Evolutionary conservation across 1,284 basidiomycete species (phyloP).

Genomic region (Cutaneotrichosporon mucoides): DNA sequence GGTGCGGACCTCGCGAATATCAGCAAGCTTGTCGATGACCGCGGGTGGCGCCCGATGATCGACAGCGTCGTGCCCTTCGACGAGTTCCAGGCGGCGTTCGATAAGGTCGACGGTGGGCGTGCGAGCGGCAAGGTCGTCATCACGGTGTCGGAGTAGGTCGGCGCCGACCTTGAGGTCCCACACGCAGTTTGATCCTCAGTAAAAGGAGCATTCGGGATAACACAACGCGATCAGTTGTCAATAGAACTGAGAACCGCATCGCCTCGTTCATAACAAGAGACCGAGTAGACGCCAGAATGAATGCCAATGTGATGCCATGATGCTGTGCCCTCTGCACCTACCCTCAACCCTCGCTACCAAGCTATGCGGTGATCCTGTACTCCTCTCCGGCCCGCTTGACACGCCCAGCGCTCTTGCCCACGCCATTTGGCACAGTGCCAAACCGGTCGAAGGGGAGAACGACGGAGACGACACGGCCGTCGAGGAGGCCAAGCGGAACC

Average conservation of each 20-base stretch:
- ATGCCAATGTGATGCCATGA: background rate
- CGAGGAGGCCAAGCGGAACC: conserved; percentile 50
- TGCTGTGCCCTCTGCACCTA: too few relatives aligned
- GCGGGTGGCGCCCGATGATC: conserved; percentile 9
- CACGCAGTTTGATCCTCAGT: too few relatives aligned
- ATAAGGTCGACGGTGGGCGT: conserved; percentile 10
- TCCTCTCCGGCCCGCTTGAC: conserved; percentile 22
- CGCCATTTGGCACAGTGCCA: conserved; percentile 27
- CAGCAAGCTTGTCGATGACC: conserved; percentile 2
- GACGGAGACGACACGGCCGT: conserved; percentile 47
- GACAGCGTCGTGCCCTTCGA: conserved; percentile 15
- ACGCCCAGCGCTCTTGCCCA: conserved; percentile 35
- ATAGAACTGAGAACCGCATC: too few relatives aligned
- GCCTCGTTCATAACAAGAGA: too few relatives aligned
- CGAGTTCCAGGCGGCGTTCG: conserved; percentile 9
- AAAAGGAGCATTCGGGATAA: too few relatives aligned
- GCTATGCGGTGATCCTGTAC: background rate
- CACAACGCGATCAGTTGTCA: too few relatives aligned
- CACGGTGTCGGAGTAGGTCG: conserved; percentile 1
- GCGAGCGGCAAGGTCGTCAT: conserved; percentile 17
- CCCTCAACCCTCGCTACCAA: too few relatives aligned
- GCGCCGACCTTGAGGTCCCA: too few relatives aligned
- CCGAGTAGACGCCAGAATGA: too few relatives aligned
- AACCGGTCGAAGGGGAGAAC: conserved; percentile 48
- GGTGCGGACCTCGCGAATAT: conserved; percentile 12